phyloP scores from a whole-genome alignment of 2,329 filamentous ascomycete genomes.

The Hypoxylon sp. region DNA sequence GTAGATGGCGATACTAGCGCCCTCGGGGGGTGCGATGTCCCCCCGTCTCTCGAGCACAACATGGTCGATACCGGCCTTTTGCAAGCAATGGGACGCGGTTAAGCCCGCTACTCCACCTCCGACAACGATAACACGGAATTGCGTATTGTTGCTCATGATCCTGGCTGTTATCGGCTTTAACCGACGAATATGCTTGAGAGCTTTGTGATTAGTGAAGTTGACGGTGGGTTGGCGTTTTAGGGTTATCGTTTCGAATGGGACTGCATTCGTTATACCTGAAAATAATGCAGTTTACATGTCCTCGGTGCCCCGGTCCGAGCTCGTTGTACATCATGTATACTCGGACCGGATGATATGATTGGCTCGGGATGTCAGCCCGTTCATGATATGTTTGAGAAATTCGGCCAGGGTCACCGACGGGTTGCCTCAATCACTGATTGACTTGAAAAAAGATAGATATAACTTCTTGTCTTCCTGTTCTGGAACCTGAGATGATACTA shows the following conservation, averaged over 20 bases:
- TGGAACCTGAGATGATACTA: background rate
- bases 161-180: background rate
- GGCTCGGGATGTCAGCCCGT: background rate
- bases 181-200: background rate
- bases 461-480: background rate
- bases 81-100: conserved; percentile 30
- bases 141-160: background rate
- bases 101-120: conserved; percentile 38
- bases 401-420: background rate
- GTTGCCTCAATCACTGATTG: background rate
- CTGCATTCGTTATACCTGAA: conserved; percentile 5
- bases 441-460: background rate
- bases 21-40: conserved; percentile 26
- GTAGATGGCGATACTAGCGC: conserved; percentile 35
- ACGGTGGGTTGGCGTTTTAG: background rate
- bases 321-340: background rate
- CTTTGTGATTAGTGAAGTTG: background rate
- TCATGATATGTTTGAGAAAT: background rate
- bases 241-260: background rate
- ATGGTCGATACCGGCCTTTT: conserved; percentile 39
- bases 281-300: background rate
- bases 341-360: background rate
- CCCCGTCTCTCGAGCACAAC: conserved; percentile 33
- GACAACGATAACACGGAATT: conserved; percentile 33
- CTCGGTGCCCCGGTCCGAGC: background rate